Evolutionary conservation across 73 alveolate species (phyloP).

Genomic region (Strombidium stylifer): DNA sequence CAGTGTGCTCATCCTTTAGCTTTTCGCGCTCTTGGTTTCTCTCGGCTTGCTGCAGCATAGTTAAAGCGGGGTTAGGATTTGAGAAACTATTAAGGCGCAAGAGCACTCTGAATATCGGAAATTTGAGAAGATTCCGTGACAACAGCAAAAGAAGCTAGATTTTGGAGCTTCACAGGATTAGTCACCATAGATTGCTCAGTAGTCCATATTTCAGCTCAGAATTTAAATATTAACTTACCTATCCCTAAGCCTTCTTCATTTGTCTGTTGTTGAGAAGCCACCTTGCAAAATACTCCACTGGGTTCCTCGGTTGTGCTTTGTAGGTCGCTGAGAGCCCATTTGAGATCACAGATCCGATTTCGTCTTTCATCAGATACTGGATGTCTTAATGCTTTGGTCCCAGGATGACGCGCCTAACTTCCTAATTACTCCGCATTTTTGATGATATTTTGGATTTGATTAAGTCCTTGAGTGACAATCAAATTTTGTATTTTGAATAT

Average conservation of each 20-base stretch:
- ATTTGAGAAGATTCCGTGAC: background rate
- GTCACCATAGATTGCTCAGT: no score
- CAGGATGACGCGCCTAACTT: background rate
- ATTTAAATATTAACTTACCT: no score
- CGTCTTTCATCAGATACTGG: conserved; percentile 37
- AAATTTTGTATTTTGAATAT: no score
- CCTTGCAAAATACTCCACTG: conserved; percentile 85
- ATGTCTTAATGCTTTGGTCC: conserved; percentile 46
- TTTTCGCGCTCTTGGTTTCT: conserved; percentile 17
- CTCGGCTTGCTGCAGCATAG: conserved; percentile 4
- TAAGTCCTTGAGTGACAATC: background rate
- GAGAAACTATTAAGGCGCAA: background rate
- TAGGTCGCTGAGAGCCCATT: conserved; percentile 28
- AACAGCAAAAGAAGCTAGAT: no score
- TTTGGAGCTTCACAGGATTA: background rate
- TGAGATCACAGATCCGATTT: conserved; percentile 28
- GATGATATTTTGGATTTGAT: background rate
- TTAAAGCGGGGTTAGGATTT: background rate
- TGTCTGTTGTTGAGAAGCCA: conserved; percentile 83
- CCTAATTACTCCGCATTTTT: background rate
- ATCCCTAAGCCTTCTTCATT: background rate
- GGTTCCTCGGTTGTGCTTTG: conserved; percentile 79
- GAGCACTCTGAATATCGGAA: background rate
- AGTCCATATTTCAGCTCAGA: no score
- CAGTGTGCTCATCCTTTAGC: conserved; percentile 18